A percentile compares a stretch with the other conserved stretches of the same genome.
phyloP scores from a whole-genome alignment of 768 basidiomycete genomes.

The Mycena vulgaris region DNA sequence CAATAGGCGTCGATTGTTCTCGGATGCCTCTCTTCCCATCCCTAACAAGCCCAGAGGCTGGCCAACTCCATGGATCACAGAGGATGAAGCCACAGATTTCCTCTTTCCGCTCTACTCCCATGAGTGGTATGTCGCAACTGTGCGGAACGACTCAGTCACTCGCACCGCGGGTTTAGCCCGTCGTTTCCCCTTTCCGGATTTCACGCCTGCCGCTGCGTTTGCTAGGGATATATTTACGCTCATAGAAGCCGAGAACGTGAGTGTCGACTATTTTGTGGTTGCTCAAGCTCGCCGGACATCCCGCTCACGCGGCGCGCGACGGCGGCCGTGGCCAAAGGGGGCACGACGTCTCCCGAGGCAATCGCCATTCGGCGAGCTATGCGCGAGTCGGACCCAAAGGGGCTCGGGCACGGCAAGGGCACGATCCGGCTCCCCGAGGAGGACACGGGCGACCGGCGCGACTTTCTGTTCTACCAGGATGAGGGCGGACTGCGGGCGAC shows the following conservation, averaged over 20 bases:
- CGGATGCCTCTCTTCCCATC: constrained; percentile 4
- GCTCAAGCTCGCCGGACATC: constrained; percentile 82
- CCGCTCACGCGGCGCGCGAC: constrained; percentile 73
- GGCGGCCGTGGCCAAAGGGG: constrained; percentile 70
- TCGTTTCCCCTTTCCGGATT: constrained; percentile 19
- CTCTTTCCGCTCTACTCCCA: constrained; percentile 32
- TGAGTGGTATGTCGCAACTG: constrained; percentile 30
- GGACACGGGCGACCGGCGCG: constrained; percentile 74
- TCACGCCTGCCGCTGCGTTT: constrained; percentile 17
- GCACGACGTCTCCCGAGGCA: constrained; percentile 78
- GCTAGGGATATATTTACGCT: constrained; percentile 25
- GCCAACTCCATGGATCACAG: constrained; percentile 37
- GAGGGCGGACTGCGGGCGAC: constrained; percentile 95
- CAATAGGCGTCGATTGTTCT: constrained; percentile 12
- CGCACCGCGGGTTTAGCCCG: constrained; percentile 20
- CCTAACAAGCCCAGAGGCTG: constrained; percentile 27
- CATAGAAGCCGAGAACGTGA: constrained; percentile 30
- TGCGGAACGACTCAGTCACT: neutral
- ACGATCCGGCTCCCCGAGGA: constrained; percentile 73
- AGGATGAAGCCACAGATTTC: constrained; percentile 24
- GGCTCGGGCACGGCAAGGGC: constrained; percentile 64
- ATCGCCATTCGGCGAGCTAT: constrained; percentile 90
- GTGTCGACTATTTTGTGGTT: neutral
- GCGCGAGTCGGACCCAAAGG: constrained; percentile 85
- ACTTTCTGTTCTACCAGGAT: constrained; percentile 96